phyloP scores from a whole-genome alignment of 495 filamentous ascomycete genomes.

The Pyrenula massariospora region DNA sequence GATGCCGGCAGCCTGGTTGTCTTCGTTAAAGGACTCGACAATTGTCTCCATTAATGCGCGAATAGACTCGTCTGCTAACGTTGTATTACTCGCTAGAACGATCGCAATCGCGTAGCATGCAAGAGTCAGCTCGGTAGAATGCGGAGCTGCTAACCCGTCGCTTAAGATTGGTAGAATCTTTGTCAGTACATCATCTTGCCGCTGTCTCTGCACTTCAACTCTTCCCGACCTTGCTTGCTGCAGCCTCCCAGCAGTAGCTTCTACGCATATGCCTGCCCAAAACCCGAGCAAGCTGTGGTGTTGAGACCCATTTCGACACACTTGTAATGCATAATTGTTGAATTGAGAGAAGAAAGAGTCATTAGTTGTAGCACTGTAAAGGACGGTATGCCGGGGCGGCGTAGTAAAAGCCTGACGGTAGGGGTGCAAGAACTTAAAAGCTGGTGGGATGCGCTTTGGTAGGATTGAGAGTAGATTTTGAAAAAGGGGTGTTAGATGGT shows the following conservation, averaged over 20 bases:
- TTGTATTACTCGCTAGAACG: constrained; percentile 69
- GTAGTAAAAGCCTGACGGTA: constrained; percentile 64
- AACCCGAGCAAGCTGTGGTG: constrained; percentile 71
- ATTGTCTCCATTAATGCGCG: constrained; percentile 78
- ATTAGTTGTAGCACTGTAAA: constrained; percentile 67
- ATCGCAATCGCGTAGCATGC: constrained; percentile 85
- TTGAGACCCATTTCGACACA: constrained; percentile 53
- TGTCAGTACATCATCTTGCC: constrained; percentile 67
- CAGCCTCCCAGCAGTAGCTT: constrained; percentile 69
- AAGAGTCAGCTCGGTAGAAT: constrained; percentile 62
- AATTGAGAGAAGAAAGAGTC: constrained; percentile 55
- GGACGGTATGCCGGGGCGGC: constrained; percentile 67
- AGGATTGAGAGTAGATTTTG: constrained; percentile 72
- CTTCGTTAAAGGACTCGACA: constrained; percentile 57
- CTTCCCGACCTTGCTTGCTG: constrained; percentile 63
- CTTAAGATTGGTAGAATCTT: constrained; percentile 65
- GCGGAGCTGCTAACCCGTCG: constrained; percentile 59
- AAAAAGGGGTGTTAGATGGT: constrained; percentile 74
- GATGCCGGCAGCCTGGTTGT: constrained; percentile 61
- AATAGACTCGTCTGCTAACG: constrained; percentile 61
- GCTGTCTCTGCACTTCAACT: constrained; percentile 50
- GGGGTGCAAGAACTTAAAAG: constrained; percentile 75
- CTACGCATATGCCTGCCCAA: constrained; percentile 74
- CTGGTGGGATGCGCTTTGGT: constrained; percentile 53
- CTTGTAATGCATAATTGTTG: constrained; percentile 61